Conservation (phyloP, 305 asterid species). For the Fraxinus nigra region DNA sequence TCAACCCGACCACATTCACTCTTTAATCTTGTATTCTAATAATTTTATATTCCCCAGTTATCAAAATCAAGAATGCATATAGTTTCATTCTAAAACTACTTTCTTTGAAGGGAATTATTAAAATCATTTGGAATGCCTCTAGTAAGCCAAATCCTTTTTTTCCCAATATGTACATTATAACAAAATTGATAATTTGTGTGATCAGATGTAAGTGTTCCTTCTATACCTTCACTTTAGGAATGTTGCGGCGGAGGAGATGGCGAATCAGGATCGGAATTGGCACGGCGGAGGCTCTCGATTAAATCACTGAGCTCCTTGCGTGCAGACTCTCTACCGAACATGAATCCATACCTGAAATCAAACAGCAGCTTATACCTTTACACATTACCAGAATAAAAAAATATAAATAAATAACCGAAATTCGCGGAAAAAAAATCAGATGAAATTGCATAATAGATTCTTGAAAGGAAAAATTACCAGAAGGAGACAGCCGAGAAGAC, state of each 20-base stretch:
- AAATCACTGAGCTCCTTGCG: slow-evolving; percentile 71
- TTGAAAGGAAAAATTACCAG: slow-evolving; percentile 36
- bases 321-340: slow-evolving; percentile 91
- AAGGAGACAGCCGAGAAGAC: slow-evolving; percentile 81
- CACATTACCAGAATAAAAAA: neutral
- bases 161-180: too few relatives aligned
- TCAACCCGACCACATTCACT: neutral
- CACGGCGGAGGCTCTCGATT: slow-evolving; percentile 34
- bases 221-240: neutral
- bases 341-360: slow-evolving; percentile 72
- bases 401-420: neutral
- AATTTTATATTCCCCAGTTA: too few relatives aligned
- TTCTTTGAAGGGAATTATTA: neutral
- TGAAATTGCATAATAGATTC: neutral
- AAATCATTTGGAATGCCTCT: too few relatives aligned
- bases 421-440: neutral
- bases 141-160: too few relatives aligned
- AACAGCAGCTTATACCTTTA: too few relatives aligned
- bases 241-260: neutral
- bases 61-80: too few relatives aligned
- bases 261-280: neutral
- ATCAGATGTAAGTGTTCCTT: neutral
- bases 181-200: neutral
- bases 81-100: neutral
- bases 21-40: neutral